Conservation (phyloP, 83 land plant species). For the Picea engelmannii region DNA sequence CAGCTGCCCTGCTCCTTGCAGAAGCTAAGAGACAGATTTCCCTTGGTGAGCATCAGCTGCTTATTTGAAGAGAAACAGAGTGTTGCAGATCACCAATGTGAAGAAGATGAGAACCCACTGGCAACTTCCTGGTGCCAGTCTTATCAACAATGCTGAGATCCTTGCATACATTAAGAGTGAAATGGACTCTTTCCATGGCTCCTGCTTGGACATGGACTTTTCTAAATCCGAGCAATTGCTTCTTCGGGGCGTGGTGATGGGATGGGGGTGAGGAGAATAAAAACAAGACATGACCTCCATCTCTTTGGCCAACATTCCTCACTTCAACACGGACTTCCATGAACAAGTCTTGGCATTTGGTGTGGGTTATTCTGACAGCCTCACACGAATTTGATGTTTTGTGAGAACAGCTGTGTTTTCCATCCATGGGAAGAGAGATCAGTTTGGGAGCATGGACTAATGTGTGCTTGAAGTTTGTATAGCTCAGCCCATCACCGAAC, state of each 20-base stretch:
- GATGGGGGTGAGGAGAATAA: slow-evolving; percentile 61
- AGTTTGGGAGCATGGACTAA: slow-evolving; percentile 52
- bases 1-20: no score
- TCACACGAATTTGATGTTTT: slow-evolving; percentile 40
- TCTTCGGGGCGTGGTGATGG: slow-evolving; percentile 49
- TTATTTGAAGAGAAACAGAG: no score
- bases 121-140: slow-evolving; percentile 51
- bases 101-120: slow-evolving; percentile 59
- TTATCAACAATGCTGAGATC: slow-evolving; percentile 72
- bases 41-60: no score
- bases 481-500: slow-evolving; percentile 88
- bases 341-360: slow-evolving; percentile 29
- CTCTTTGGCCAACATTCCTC: slow-evolving; percentile 38
- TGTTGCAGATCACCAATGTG: slow-evolving; percentile 38
- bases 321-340: slow-evolving; percentile 55
- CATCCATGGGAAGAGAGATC: slow-evolving; percentile 19
- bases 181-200: slow-evolving; percentile 32
- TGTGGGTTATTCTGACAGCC: slow-evolving; percentile 30
- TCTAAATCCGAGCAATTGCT: slow-evolving; percentile 68
- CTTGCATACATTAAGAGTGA: slow-evolving; percentile 68
- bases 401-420: slow-evolving; percentile 9
- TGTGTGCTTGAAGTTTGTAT: slow-evolving; percentile 41
- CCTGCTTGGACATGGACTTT: slow-evolving; percentile 39
- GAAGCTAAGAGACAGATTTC: no score
- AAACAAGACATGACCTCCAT: slow-evolving; percentile 68